Base-by-base conservation (phyloP, 2,329 filamentous ascomycete genomes). In the Penicillium sp. region DNA sequence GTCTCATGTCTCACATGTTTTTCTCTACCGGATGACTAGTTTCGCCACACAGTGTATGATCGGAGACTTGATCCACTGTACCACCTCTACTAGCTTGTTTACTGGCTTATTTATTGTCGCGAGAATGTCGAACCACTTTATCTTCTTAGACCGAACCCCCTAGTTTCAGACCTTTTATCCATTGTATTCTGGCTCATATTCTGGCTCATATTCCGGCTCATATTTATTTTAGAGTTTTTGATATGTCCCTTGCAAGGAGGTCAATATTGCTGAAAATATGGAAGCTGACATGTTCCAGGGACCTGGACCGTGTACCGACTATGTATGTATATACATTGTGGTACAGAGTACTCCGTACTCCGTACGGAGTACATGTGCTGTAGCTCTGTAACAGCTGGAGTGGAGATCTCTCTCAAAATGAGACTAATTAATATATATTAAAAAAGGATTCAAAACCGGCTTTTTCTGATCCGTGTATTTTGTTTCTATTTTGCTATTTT, bases 41-140 rank as follows among this genome's bases (percentile, higher is more conserved):
- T 57, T 51, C 7, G 55, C 55, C 55, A 57, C 55, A 40, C 7
- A 27, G n/a, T 27, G 38, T 55, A 25, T 51, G 40, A 27, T 56
- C 31, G 43, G 41, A 49, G 25, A 40, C 52, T 40, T 27, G 42
- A 35, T 54, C 55, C 55, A 57, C 55, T 17, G 50, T 57, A 13
- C 21, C 35, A 53, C 50, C 13, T 38, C 9, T 41, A 35, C 38
- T 35, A 21, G 45, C 13, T 19, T 27, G 19, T 17, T 43, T 23
- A 55, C 45, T 55, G 54, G 48, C 15, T 15, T 46, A 41, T 46
- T 19, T n/a, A n/a, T 31, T 6, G n/a, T 21, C 13, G 38, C 4
- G 35, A 46, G 48, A 53, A 56, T 53, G 54, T 56, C 41, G 27
- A 37, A 27, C 45, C 52, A 52, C 33, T 46, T 6, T 43, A 42